Base-by-base conservation (phyloP, 306 rosid genomes). In the Pachyrhizus erosus region DNA sequence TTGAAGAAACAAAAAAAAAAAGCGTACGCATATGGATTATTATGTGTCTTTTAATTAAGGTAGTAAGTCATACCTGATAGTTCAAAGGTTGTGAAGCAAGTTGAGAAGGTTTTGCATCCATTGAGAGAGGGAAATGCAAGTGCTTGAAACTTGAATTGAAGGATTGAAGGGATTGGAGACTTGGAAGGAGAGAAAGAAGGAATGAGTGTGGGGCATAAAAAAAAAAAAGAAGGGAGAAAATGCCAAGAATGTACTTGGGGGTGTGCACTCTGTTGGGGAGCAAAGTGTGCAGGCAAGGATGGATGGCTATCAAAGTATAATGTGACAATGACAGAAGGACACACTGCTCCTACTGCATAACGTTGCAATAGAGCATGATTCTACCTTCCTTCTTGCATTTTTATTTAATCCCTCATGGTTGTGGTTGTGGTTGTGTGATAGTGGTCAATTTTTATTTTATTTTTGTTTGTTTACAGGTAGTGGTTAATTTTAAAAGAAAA, bases 261-360 rank as follows among this genome's bases (percentile, higher is more conserved):
- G 45, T 65, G 52, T 84, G 87, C 83, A 80, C 73, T 80, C 52
- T 78, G 7, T 11, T 26, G 55, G 78, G 82, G 82, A 72, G 74
- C 87, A 85, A 81, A 79, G 87, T 74, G 78, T 20, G 43, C 77
- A 81, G 86, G 86, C 65, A 55, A 77, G 77, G 69, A 65, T 80
- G 82, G 60, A 60, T 87, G 73, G 70, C 81, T 66, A 84, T 82
- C 83, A 80, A 86, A 87, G 86, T 68, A 80, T 75, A 83, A 78
- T 69, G 81, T 78, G 82, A 80, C 84, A 91, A 80, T 86, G 92
- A 91, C 92, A 60, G 40, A 78, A 78, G 76, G 76, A 42, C 86
- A 83, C 70, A 13, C 73, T 60, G 29, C 69, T 60, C 5, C 57
- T 46, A 54, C 69, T 66, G 37, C 75, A 70, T 74, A 75, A 42